A percentile compares a stretch with the other conserved stretches of the same genome.
phyloP scores from a whole-genome alignment of 768 basidiomycete species.

The Termitomyces heimii region DNA sequence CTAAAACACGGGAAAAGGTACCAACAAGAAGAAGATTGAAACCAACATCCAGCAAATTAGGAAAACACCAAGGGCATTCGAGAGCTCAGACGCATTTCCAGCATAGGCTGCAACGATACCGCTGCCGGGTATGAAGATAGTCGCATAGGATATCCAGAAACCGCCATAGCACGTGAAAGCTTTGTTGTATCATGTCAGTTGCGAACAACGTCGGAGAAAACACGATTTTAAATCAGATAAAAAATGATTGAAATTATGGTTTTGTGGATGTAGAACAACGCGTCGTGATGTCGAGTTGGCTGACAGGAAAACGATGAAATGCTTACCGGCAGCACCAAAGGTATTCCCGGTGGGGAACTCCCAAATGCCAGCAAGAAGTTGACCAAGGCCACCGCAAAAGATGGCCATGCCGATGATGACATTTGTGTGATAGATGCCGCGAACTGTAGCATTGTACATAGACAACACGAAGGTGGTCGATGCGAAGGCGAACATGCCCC shows the following conservation, averaged over 20 bases:
- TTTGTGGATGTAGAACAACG: background rate
- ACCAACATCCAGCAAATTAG: conserved; percentile 70
- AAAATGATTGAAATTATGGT: background rate
- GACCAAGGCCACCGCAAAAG: conserved; percentile 78
- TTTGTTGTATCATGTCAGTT: conserved; percentile 19
- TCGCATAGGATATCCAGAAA: conserved; percentile 84
- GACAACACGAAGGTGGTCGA: conserved; percentile 80
- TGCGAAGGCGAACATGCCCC: conserved; percentile 79
- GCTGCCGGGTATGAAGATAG: conserved; percentile 63
- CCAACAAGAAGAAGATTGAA: conserved; percentile 63
- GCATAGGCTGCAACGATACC: conserved; percentile 56
- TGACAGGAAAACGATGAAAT: conserved; percentile 34
- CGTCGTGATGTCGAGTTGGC: background rate
- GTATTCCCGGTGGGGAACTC: conserved; percentile 65
- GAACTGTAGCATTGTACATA: conserved; percentile 58
- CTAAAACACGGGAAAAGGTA: conserved; percentile 4
- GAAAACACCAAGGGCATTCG: conserved; percentile 66
- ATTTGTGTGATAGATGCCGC: conserved; percentile 53
- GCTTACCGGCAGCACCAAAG: conserved; percentile 26
- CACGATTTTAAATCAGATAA: too few relatives aligned
- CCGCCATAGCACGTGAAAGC: conserved; percentile 82
- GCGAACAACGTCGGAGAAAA: background rate
- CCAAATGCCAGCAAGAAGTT: conserved; percentile 90
- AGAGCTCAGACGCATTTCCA: conserved; percentile 27
- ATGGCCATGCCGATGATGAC: conserved; percentile 83